Base-by-base conservation (phyloP, 164 flowering plant genomes). In the Sextonia rubra region DNA sequence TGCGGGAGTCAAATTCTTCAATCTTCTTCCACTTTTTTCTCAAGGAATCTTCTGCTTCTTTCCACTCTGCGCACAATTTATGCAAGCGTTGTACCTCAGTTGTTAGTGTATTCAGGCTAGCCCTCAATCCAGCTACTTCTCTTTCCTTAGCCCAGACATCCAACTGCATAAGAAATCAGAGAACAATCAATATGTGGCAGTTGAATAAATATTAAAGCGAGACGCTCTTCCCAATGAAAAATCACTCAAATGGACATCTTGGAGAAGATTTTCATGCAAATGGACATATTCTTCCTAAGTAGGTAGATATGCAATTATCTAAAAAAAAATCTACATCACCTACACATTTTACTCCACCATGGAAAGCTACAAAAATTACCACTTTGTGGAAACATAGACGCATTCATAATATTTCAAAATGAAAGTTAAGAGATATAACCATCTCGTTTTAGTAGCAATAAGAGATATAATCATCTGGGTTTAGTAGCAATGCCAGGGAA, bases 121-220 rank as follows among this genome's bases (percentile, higher is more conserved):
- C 99, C 77, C 84, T 90, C 83, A 96, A 77, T 69, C 99, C 99
- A 80, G 97, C 90, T 74, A 86, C 95, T 82, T 96, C 98, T 78
- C 99, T 91, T 79, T 96, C 99, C 85, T 93, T 93, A 26, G 89
- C 82, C 97, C 97, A 91, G 60, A 96, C 99, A 73, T 93, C 99
- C 82, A 92, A 82, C 99, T 96, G 82, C 74, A 70, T 37, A 69
- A 73, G 47, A 63, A 69, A 79, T 80, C 44, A 37, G 44, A 55
- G n/a, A 62, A 24, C 37, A 70, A 70, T 24, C 25, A 14, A 27
- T 32, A 47, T 52, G 58, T n/a, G 25, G 60, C 25, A 67, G 47
- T 66, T 32, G 2, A 37, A 66, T 66, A 12, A 37, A 37, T 9
- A 37, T 9, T 27, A 20, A 37, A 66, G 55, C 25, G n/a, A 37